Percentiles rank a stretch among this genome's conserved stretches.
Conservation (phyloP, 495 filamentous ascomycete genomes). For the Xylaria cubensis region DNA sequence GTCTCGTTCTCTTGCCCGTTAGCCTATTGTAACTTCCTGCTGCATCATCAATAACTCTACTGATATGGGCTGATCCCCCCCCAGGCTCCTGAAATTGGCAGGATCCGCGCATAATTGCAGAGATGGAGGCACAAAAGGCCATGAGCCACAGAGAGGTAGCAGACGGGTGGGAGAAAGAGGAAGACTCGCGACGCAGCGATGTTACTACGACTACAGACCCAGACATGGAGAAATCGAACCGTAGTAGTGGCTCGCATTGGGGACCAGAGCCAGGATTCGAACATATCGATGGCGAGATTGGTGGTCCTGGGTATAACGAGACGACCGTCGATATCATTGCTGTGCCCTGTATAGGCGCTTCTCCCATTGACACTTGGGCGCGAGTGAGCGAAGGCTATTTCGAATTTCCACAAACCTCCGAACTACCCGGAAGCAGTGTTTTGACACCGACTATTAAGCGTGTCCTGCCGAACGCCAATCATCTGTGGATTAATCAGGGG, state of each 20-base stretch:
- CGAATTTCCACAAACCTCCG: conserved; percentile 33
- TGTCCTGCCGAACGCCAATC: conserved; percentile 36
- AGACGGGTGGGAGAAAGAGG: background rate
- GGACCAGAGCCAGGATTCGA: conserved; percentile 48
- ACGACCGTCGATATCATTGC: conserved; percentile 56
- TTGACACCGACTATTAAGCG: conserved; percentile 43
- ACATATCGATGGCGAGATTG: conserved; percentile 49
- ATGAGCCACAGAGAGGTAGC: background rate
- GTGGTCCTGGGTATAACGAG: conserved; percentile 50
- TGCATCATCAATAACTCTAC: background rate
- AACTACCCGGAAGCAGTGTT: conserved; percentile 36
- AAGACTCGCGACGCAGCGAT: conserved; percentile 20
- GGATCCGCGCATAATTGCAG: background rate
- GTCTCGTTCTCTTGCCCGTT: background rate
- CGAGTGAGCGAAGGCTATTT: conserved; percentile 47
- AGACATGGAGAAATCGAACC: conserved; percentile 29
- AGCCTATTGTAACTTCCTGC: background rate
- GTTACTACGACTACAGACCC: conserved; percentile 21
- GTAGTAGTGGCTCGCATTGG: conserved; percentile 34
- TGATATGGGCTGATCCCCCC: background rate
- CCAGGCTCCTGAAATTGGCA: background rate
- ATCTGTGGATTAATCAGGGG: conserved; percentile 50
- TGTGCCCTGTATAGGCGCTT: conserved; percentile 54
- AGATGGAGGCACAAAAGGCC: conserved; percentile 19
- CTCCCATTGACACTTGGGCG: conserved; percentile 53